phyloP scores from a whole-genome alignment of 2,329 filamentous ascomycete species.

The Periconia digitata region DNA sequence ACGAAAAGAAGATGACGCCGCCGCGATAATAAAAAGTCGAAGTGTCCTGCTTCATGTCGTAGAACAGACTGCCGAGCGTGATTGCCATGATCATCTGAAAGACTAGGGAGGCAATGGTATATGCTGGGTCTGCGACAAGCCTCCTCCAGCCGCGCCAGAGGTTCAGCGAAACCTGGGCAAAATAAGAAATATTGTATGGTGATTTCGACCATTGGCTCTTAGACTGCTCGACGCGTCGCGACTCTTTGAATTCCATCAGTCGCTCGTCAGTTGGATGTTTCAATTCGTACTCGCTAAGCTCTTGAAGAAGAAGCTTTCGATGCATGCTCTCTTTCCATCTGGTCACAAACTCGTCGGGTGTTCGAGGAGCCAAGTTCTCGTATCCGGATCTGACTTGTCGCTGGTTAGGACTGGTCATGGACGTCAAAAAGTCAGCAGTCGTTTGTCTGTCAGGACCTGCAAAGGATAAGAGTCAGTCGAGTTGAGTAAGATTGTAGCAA shows the following conservation, averaged over 20 bases:
- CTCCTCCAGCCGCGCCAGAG: conserved; percentile 75
- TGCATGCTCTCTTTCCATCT: conserved; percentile 50
- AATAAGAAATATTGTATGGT: conserved; percentile 72
- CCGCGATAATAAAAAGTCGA: conserved; percentile 76
- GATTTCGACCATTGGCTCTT: conserved; percentile 50
- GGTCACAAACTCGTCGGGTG: conserved; percentile 46
- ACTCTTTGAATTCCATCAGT: conserved; percentile 44
- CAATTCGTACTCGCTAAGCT: conserved; percentile 52
- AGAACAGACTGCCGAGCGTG: conserved; percentile 77
- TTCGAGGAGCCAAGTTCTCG: conserved; percentile 44
- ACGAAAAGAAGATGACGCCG: conserved; percentile 71
- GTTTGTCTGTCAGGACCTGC: conserved; percentile 41
- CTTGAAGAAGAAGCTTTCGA: conserved; percentile 41
- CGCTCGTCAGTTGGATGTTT: conserved; percentile 15
- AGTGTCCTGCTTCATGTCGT: conserved; percentile 65
- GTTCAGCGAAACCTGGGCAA: conserved; percentile 73
- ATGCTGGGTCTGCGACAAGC: conserved; percentile 68
- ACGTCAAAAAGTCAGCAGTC: conserved; percentile 72
- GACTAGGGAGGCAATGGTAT: conserved; percentile 70
- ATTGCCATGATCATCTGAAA: conserved; percentile 64
- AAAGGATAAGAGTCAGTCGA: too few relatives aligned
- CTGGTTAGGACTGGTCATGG: conserved; percentile 57
- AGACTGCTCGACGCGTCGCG: background rate
- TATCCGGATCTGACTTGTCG: conserved; percentile 40
- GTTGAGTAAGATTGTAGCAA: too few relatives aligned